phyloP scores from a whole-genome alignment of 352 stramenopile species.

The Phytophthora syringae region DNA sequence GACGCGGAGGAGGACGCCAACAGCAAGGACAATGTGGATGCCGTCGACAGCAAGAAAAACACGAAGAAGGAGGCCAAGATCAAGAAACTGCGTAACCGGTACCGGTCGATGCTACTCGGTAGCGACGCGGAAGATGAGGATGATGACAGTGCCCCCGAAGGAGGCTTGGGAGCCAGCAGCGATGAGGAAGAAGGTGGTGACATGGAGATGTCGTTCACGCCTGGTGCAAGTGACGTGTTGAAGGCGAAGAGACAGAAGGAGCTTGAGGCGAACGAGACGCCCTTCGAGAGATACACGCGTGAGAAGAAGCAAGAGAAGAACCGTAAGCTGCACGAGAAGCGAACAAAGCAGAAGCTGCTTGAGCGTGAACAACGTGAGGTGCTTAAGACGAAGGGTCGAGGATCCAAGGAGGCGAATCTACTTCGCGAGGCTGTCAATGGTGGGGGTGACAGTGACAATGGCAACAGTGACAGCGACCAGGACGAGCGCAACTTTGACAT shows the following conservation, averaged over 20 bases:
- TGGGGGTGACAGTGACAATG: conserved; percentile 38
- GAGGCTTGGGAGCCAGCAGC: conserved; percentile 34
- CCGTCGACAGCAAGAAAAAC: conserved; percentile 41
- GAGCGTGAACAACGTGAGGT: conserved; percentile 71
- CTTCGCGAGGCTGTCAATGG: conserved; percentile 67
- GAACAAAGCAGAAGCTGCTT: conserved; percentile 60
- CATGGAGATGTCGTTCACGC: conserved; percentile 89
- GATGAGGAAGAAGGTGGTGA: conserved; percentile 48
- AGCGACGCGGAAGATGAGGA: conserved; percentile 76
- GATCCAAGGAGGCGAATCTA: conserved; percentile 52
- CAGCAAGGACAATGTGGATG: conserved; percentile 8
- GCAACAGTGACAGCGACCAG: conserved; percentile 39
- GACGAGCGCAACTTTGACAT: conserved; percentile 87
- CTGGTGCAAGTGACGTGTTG: conserved; percentile 69
- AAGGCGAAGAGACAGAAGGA: conserved; percentile 82
- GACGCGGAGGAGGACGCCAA: conserved; percentile 34
- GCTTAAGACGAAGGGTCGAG: conserved; percentile 66
- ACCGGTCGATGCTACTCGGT: conserved; percentile 80
- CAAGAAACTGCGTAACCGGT: conserved; percentile 82
- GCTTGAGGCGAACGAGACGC: conserved; percentile 79
- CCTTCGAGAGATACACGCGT: conserved; percentile 83
- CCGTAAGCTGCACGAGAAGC: conserved; percentile 83
- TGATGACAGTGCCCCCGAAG: conserved; percentile 36
- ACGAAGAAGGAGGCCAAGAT: conserved; percentile 76
- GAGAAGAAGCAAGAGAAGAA: conserved; percentile 91